A percentile compares a stretch with the other conserved stretches of the same genome.
Conservation (phyloP, 371 early-diverging fungal species). For the Mortierella sp. region DNA sequence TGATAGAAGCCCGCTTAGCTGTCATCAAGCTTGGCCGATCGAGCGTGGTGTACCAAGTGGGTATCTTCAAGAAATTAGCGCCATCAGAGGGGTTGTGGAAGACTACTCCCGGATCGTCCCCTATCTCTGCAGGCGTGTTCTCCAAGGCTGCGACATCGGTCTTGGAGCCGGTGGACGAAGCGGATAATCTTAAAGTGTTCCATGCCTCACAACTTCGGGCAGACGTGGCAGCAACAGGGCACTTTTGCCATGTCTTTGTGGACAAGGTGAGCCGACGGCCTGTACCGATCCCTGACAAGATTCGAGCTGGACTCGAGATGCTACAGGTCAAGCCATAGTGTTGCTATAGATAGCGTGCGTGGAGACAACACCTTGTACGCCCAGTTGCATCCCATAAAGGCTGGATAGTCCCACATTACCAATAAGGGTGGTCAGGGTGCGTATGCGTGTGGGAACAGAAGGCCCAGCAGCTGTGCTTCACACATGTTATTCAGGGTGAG, state of each 20-base stretch:
- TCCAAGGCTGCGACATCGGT: conserved; percentile 15
- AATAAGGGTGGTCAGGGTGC: too few relatives aligned
- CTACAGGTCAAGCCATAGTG: conserved; percentile 11
- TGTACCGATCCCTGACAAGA: conserved; percentile 39
- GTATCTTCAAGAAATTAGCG: conserved; percentile 61
- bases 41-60: conserved; percentile 68
- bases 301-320: conserved; percentile 30
- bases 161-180: conserved; percentile 9
- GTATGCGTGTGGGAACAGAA: too few relatives aligned
- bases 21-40: conserved; percentile 67
- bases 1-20: conserved; percentile 64
- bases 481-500: too few relatives aligned
- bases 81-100: neutral
- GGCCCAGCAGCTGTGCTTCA: too few relatives aligned
- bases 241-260: conserved; percentile 54
- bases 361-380: too few relatives aligned
- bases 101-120: conserved; percentile 3
- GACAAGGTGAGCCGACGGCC: conserved; percentile 43
- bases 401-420: too few relatives aligned
- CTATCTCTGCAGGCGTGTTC: conserved; percentile 22
- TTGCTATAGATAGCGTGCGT: too few relatives aligned
- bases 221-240: conserved; percentile 48
- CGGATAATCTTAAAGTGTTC: conserved; percentile 6
- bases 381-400: too few relatives aligned
- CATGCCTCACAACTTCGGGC: conserved; percentile 25